Evolutionary conservation across 179 eudicot species (phyloP), one percentile per base, ranked within the genome.

Genomic region (Camellia oleifera): DNA sequence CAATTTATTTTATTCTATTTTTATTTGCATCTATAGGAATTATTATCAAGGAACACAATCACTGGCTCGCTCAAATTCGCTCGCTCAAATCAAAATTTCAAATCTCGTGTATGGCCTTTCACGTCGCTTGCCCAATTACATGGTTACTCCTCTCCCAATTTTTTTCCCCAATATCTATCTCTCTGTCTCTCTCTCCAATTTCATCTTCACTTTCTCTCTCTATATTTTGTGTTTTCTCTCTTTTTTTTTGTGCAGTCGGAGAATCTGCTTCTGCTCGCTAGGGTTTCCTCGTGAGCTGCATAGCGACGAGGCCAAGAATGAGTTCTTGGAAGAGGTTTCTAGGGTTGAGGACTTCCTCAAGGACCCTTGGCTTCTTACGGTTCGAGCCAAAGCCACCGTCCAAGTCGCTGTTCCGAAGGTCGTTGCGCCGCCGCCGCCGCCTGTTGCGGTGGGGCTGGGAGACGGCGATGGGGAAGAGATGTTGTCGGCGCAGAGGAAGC

Each of bases 81-180:
- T 73, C 26, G 26, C n/a, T 62, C 71, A 74, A 72, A 61, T 50
- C 44, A 61, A 64, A 82, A 66, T 42, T 50, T 54, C 69, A 64
- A 82, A 66, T 42, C 44, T 69, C 53, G 20, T 0, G 52, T 26
- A 89, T 89, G 97, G 98, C 97, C 76, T 94, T 94, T 91, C 98
- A 94, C 88, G 97, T 94, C 83, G 95, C 93, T 57, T 94, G 98
- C 87, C 98, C 98, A 90, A 94, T 94, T 87, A 94, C 98, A 81
- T 93, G 98, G 98, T 94, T 72, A 14, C 50, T 42, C 52, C 65
- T 68, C 79, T 68, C 63, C 13, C 26, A 64, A 12, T 76, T 53
- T 32, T 32, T 32, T 32, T 65, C 15, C 10, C 20, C 44, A 3
- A 72, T 5, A 65, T 3, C 15, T 53, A 32, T 3, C 23, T 3